These are phyloP conservation scores for Pythium vanterpoolii DNA, from an alignment of 352 stramenopile genomes.

Conservation along the genomic window DNA sequence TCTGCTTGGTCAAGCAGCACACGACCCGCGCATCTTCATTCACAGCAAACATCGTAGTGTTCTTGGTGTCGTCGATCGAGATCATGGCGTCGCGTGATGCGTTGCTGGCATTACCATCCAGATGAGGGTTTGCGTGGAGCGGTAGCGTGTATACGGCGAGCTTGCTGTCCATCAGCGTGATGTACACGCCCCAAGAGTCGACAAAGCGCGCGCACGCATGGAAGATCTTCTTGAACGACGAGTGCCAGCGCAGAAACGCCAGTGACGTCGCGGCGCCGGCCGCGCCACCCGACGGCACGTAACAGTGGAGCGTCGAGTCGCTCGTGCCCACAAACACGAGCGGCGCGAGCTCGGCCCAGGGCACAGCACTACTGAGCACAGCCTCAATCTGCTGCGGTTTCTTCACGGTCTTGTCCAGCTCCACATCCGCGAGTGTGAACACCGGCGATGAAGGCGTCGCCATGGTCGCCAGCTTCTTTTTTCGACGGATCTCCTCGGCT, in stretches of 20 bases:
- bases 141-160: constrained; percentile 62
- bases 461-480: not conserved
- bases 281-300: constrained; percentile 28
- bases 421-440: constrained; percentile 42
- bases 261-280: constrained; percentile 6
- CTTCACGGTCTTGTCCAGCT: constrained; percentile 55
- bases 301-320: constrained; percentile 59
- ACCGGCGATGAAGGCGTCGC: constrained; percentile 21
- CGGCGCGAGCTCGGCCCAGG: constrained; percentile 37
- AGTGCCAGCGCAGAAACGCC: constrained; percentile 40
- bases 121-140: constrained; percentile 41
- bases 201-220: constrained; percentile 51
- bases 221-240: constrained; percentile 61
- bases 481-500: constrained; percentile 9
- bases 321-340: constrained; percentile 55
- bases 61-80: constrained; percentile 60
- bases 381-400: constrained; percentile 47
- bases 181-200: constrained; percentile 65
- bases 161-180: constrained; percentile 55
- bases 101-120: constrained; percentile 26
- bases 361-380: constrained; percentile 38
- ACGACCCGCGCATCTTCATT: constrained; percentile 58
- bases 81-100: constrained; percentile 25
- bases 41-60: constrained; percentile 43
- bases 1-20: constrained; percentile 53